Evolutionary conservation across 495 filamentous ascomycete species (phyloP).

Genomic region (Xylaria bambusicola): DNA sequence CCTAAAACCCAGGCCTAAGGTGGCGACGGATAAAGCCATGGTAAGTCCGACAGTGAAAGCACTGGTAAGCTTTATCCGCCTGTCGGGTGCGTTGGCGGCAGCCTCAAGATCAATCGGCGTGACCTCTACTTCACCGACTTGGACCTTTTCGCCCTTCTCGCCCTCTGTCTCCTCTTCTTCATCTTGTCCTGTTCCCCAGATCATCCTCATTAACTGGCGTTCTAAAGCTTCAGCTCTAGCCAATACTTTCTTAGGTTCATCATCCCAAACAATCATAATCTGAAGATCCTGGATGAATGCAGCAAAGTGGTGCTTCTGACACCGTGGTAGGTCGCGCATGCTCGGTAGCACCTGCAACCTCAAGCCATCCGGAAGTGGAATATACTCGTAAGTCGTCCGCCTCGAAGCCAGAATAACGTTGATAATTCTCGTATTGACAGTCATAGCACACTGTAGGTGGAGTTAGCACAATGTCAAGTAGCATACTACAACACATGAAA

Average conservation of each 20-base stretch:
- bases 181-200: slow-evolving; percentile 51
- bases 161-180: slow-evolving; percentile 46
- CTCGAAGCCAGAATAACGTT: slow-evolving; percentile 53
- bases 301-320: slow-evolving; percentile 68
- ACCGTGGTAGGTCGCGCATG: slow-evolving; percentile 54
- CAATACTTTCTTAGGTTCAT: slow-evolving; percentile 58
- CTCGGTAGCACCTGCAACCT: slow-evolving; percentile 61
- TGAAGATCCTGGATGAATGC: slow-evolving; percentile 62
- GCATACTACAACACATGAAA: background rate
- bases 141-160: slow-evolving; percentile 36
- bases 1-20: slow-evolving; percentile 59
- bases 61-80: slow-evolving; percentile 53
- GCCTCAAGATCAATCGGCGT: slow-evolving; percentile 42
- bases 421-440: slow-evolving; percentile 59
- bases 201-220: slow-evolving; percentile 54
- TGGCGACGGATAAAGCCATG: slow-evolving; percentile 50
- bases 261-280: slow-evolving; percentile 67
- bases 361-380: slow-evolving; percentile 59
- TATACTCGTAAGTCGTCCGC: slow-evolving; percentile 43
- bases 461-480: background rate
- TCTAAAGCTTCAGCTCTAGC: slow-evolving; percentile 52
- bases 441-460: slow-evolving; percentile 55
- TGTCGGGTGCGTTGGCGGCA: slow-evolving; percentile 37
- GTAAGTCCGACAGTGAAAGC: slow-evolving; percentile 53
- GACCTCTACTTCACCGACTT: slow-evolving; percentile 36